A percentile compares a stretch with the other conserved stretches of the same genome.
Conservation (phyloP, 228 moss, liverwort and hornwort species). For the Sphagnum magellanicum region DNA sequence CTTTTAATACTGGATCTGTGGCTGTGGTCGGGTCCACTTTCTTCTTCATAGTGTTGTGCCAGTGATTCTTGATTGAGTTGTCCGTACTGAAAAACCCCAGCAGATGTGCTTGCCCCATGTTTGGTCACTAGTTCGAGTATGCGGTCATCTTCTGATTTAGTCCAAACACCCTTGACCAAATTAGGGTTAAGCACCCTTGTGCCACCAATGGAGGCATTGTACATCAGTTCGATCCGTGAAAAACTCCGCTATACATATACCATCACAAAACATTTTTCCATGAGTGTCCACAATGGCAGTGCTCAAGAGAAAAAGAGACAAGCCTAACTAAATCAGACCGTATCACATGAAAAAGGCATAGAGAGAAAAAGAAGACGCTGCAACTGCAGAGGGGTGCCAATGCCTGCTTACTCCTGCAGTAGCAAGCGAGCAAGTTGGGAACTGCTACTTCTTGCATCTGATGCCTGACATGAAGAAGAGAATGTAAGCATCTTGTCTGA, state of each 20-base stretch:
- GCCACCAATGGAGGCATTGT: conserved; percentile 89
- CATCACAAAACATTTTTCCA: neutral
- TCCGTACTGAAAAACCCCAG: conserved; percentile 52
- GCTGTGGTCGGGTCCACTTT: conserved; percentile 58
- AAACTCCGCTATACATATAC: conserved; percentile 58
- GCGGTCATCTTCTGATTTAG: conserved; percentile 83
- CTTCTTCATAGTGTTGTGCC: conserved; percentile 90
- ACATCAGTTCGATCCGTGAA: conserved; percentile 77
- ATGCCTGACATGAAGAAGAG: too few species aligned
- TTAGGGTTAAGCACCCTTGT: conserved; percentile 85
- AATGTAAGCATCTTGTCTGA: too few species aligned
- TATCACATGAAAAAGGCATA: too few species aligned
- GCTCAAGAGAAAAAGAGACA: neutral
- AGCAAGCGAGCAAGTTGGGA: too few species aligned
- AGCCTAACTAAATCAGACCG: too few species aligned
- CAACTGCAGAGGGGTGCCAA: too few species aligned
- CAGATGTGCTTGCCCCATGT: conserved; percentile 39
- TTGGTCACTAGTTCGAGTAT: conserved; percentile 79
- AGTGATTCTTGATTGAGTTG: conserved; percentile 85
- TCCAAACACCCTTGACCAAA: conserved; percentile 92
- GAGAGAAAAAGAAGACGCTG: too few species aligned
- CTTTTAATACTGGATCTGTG: conserved; percentile 53
- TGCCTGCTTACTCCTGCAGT: too few species aligned
- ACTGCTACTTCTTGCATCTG: too few species aligned
- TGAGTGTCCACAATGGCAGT: neutral